A percentile compares a stretch with the other conserved stretches of the same genome.
phyloP scores from a whole-genome alignment of 228 moss, liverwort and hornwort species.

The Sphagnum magellanicum region DNA sequence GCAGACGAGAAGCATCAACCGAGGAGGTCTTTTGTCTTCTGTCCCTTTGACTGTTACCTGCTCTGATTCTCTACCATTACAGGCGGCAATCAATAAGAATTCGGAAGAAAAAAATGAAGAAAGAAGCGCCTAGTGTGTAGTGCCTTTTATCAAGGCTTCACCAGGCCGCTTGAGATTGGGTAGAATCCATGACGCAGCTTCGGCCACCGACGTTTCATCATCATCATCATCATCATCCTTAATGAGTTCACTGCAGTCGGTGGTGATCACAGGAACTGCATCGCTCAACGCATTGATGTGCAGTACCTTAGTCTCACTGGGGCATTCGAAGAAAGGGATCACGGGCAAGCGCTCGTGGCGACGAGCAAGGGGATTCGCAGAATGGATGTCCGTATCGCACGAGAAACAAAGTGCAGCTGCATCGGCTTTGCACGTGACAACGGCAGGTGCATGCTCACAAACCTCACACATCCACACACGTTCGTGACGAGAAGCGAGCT shows the following conservation, averaged over 20 bases:
- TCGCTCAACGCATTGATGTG: conserved; percentile 15
- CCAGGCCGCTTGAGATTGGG: conserved; percentile 24
- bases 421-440: conserved; percentile 52
- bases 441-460: conserved; percentile 48
- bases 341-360: conserved; percentile 48
- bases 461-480: conserved; percentile 52
- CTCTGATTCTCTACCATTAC: no score
- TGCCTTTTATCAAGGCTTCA: conserved; percentile 3
- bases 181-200: conserved; percentile 43
- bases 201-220: conserved; percentile 32
- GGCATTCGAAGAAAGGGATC: conserved; percentile 42
- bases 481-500: conserved; percentile 48
- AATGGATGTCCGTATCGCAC: conserved; percentile 55
- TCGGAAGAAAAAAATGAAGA: no score
- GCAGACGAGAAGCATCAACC: no score
- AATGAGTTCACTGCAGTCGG: conserved; percentile 4
- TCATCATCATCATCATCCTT: conserved; percentile 17
- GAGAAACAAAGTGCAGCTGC: conserved; percentile 45
- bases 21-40: no score
- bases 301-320: conserved; percentile 16
- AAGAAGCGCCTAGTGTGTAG: no score
- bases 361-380: conserved; percentile 41
- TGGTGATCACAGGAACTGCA: background rate
- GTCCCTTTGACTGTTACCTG: no score
- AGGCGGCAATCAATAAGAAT: no score